Evolutionary conservation across 345 rosid genomes (phyloP).

Genomic region (Syzygium aqueum): DNA sequence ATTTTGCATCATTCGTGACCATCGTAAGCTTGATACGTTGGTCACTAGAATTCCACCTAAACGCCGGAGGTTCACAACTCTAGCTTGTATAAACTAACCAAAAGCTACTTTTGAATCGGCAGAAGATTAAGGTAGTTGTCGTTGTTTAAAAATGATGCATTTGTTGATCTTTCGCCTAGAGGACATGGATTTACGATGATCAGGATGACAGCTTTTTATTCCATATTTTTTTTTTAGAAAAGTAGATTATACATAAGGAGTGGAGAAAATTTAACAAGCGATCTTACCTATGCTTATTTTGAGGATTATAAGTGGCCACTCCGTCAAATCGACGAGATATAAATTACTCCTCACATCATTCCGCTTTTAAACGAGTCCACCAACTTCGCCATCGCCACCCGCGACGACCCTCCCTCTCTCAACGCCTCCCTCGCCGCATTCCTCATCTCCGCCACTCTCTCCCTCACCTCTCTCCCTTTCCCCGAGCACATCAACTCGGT

Average conservation of each 20-base stretch:
- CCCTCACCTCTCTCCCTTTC: neutral
- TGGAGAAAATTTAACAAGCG: neutral
- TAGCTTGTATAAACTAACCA: too few relatives aligned
- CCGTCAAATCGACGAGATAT: neutral
- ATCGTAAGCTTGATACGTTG: too few relatives aligned
- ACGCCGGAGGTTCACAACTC: too few relatives aligned
- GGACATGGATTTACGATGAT: neutral
- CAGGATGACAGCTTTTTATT: neutral
- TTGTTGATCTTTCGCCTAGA: neutral
- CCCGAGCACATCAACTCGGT: constrained; percentile 1
- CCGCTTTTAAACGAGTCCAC: neutral
- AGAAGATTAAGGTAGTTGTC: too few relatives aligned
- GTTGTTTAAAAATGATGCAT: neutral
- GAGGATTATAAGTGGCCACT: neutral
- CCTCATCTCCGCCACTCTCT: neutral
- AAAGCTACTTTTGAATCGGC: too few relatives aligned
- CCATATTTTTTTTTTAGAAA: neutral
- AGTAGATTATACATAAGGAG: neutral
- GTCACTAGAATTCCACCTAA: too few relatives aligned
- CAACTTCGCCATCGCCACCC: neutral
- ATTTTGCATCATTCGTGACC: too few relatives aligned
- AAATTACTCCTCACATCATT: neutral
- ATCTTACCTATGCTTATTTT: neutral
- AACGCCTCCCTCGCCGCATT: neutral
- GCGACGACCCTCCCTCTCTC: constrained; percentile 6